These are phyloP conservation scores for Saccharomycopsis guyanensis DNA, from an alignment of 805 yeast genomes.

Conservation along the genomic window DNA sequence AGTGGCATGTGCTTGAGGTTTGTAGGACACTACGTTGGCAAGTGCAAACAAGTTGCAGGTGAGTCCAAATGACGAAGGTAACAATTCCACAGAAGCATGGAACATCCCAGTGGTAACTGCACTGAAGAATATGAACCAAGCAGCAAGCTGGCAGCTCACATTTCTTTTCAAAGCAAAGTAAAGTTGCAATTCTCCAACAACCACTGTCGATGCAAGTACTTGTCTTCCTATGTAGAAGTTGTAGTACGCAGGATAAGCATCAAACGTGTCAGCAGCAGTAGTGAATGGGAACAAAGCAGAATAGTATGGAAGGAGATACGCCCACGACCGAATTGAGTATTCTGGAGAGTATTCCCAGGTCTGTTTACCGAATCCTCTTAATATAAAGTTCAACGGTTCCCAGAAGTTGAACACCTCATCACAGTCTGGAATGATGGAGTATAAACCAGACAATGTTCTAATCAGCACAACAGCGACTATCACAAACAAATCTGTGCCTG, in stretches of 20 bases:
- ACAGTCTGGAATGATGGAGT: conserved; percentile 78
- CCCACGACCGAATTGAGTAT: conserved; percentile 81
- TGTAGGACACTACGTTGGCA: conserved; percentile 30
- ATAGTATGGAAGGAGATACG: conserved; percentile 48
- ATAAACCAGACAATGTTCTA: conserved; percentile 29
- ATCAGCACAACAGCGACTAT: not conserved
- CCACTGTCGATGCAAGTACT: conserved; percentile 33
- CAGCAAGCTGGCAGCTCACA: conserved; percentile 36
- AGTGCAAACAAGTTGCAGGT: conserved; percentile 40
- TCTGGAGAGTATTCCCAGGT: conserved; percentile 96
- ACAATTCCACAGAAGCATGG: conserved; percentile 78
- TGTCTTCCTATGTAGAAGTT: conserved; percentile 50
- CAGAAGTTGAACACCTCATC: conserved; percentile 91
- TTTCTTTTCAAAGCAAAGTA: conserved; percentile 33
- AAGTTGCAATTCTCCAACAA: conserved; percentile 47
- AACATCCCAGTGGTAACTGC: conserved; percentile 73
- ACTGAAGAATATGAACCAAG: conserved; percentile 57
- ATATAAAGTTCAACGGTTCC: conserved; percentile 80
- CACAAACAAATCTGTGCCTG: too few relatives aligned
- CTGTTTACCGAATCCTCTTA: conserved; percentile 81
- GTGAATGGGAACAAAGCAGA: conserved; percentile 24
- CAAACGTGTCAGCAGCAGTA: conserved; percentile 6
- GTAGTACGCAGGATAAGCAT: conserved; percentile 24
- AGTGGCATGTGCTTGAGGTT: conserved; percentile 9
- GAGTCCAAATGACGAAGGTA: conserved; percentile 79